Percentiles rank a stretch among this genome's conserved stretches.
phyloP scores from a whole-genome alignment of 2,329 filamentous ascomycete genomes.

The Aspergillus sojae region DNA sequence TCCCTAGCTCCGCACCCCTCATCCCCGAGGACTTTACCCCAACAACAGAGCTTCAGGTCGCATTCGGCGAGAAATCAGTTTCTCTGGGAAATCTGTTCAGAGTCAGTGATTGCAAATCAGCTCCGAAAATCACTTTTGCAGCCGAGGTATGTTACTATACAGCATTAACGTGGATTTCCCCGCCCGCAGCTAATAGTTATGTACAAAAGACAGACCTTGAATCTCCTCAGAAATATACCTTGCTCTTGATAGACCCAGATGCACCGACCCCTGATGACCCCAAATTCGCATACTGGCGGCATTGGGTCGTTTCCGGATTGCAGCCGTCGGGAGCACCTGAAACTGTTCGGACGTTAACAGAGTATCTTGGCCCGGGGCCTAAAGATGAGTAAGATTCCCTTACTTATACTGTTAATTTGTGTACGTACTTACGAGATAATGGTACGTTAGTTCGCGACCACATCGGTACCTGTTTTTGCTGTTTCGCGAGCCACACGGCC shows the following conservation, averaged over 20 bases:
- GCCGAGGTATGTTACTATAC: constrained; percentile 8
- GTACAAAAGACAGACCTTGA: not conserved
- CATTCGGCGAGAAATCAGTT: constrained; percentile 11
- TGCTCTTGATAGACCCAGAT: constrained; percentile 20
- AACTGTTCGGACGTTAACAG: constrained; percentile 10
- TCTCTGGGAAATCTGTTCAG: constrained; percentile 16
- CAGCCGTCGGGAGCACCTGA: not conserved
- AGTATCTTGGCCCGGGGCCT: constrained; percentile 21
- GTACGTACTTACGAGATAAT: not conserved
- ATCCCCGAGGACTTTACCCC: constrained; percentile 15
- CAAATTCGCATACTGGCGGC: constrained; percentile 23
- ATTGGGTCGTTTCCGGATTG: constrained; percentile 20
- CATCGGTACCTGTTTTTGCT: constrained; percentile 21
- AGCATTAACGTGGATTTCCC: not conserved
- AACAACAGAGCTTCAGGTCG: constrained; percentile 6
- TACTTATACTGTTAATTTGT: rapidly evolving
- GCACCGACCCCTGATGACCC: constrained; percentile 22
- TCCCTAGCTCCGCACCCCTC: constrained; percentile 11
- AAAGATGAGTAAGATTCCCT: constrained; percentile 19
- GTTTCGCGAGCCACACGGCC: constrained; percentile 14
- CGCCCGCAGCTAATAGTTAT: not conserved
- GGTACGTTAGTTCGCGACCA: constrained; percentile 10
- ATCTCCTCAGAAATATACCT: constrained; percentile 8
- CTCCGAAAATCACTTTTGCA: constrained; percentile 11
- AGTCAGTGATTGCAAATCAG: constrained; percentile 17